A percentile compares a stretch with the other conserved stretches of the same genome.
Conservation (phyloP, 2,329 filamentous ascomycete genomes). For the Colletotrichum melonis region DNA sequence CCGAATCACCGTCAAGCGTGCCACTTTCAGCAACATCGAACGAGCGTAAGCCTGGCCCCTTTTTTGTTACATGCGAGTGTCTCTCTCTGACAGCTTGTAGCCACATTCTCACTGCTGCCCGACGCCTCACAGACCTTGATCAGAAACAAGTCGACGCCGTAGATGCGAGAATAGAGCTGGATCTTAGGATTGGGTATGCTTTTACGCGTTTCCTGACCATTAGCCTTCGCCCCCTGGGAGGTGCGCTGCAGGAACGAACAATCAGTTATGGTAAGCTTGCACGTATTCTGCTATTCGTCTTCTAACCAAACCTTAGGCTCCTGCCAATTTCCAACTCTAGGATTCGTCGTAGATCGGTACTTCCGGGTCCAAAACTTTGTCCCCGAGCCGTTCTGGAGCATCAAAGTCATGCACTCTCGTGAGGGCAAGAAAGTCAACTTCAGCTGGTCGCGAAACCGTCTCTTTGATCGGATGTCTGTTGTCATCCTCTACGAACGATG, state of each 20-base stretch:
- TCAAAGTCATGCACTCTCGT: slow-evolving; percentile 83
- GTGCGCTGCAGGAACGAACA: slow-evolving; percentile 70
- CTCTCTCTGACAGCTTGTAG: slow-evolving; percentile 53
- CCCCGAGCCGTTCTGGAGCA: slow-evolving; percentile 91
- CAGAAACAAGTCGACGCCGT: slow-evolving; percentile 90
- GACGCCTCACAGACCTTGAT: slow-evolving; percentile 81
- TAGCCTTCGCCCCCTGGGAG: slow-evolving; percentile 78
- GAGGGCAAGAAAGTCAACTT: slow-evolving; percentile 86
- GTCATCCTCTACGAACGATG: slow-evolving; percentile 89
- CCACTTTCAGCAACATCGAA: slow-evolving; percentile 96
- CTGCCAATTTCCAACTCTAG: slow-evolving; percentile 96
- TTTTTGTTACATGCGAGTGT: neutral
- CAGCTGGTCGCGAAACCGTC: slow-evolving; percentile 81
- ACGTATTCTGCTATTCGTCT: slow-evolving; percentile 2
- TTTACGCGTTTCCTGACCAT: slow-evolving; percentile 91
- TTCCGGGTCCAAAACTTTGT: slow-evolving; percentile 94
- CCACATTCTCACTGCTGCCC: slow-evolving; percentile 87
- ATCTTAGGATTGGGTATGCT: slow-evolving; percentile 90
- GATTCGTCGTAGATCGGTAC: slow-evolving; percentile 97
- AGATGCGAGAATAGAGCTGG: slow-evolving; percentile 88
- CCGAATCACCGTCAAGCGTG: slow-evolving; percentile 82
- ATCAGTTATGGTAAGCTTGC: slow-evolving; percentile 80
- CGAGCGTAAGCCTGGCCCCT: slow-evolving; percentile 70
- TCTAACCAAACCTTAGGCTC: slow-evolving; percentile 66
- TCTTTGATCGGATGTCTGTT: slow-evolving; percentile 89